Evolutionary conservation across 1,139 yeast genomes (phyloP).

Genomic region (Kodamaea fungicola): DNA sequence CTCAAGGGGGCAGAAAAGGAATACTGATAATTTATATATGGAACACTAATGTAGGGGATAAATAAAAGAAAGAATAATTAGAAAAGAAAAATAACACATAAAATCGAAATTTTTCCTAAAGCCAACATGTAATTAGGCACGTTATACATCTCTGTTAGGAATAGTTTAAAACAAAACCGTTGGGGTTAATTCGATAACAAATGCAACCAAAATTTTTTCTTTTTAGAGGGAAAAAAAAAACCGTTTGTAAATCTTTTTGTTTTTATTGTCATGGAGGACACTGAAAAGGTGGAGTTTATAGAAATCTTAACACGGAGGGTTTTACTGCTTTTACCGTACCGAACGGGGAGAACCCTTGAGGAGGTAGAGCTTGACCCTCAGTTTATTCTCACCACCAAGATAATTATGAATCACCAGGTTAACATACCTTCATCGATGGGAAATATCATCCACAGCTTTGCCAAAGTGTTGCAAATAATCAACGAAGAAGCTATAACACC

Average conservation of each 20-base stretch:
- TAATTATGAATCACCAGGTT: constrained; percentile 23
- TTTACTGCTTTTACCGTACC: constrained; percentile 35
- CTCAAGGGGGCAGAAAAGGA: no score
- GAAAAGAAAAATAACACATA: constrained; percentile 1
- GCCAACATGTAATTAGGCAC: neutral
- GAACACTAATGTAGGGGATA: neutral
- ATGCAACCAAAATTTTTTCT: no score
- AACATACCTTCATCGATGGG: constrained; percentile 18
- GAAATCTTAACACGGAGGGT: constrained; percentile 21
- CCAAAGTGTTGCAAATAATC: constrained; percentile 23
- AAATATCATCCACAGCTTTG: constrained; percentile 22
- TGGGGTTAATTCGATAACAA: no score
- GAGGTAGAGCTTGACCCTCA: constrained; percentile 46
- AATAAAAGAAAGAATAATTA: neutral
- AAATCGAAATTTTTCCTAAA: neutral
- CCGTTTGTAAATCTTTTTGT: neutral
- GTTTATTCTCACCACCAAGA: constrained; percentile 28
- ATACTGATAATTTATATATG: no score
- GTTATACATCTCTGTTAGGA: no score
- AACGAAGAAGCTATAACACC: constrained; percentile 26
- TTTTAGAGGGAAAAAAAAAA: no score
- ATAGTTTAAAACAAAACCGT: no score
- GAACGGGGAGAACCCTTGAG: constrained; percentile 39
- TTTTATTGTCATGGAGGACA: constrained; percentile 9
- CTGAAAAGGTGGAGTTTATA: constrained; percentile 12